phyloP scores from a whole-genome alignment of 176 grass and related monocot species.

The Aegilops tauschii region DNA sequence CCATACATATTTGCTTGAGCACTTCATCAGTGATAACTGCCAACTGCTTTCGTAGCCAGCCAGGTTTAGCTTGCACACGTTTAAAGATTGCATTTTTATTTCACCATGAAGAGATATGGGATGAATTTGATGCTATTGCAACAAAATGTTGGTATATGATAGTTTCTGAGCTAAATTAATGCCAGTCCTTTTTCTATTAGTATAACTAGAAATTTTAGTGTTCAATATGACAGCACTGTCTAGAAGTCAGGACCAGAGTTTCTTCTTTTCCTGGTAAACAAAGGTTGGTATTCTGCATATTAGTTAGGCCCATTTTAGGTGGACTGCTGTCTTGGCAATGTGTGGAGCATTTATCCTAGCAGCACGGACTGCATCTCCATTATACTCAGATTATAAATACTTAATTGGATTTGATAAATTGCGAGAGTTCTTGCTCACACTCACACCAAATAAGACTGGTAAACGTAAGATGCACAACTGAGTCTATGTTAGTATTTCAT shows the following conservation, averaged over 20 bases:
- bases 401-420: not conserved
- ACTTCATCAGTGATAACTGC: not conserved
- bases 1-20: not conserved
- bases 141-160: not conserved
- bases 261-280: not conserved
- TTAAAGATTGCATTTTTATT: not conserved
- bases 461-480: slow-evolving; percentile 1
- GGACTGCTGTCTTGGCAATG: not conserved
- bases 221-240: not conserved
- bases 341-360: not conserved
- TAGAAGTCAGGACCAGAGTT: not conserved
- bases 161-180: not conserved
- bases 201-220: not conserved
- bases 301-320: not conserved
- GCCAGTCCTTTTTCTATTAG: not conserved
- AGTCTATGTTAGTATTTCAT: not conserved
- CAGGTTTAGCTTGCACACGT: not conserved
- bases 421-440: not conserved
- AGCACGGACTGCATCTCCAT: not conserved
- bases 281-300: not conserved
- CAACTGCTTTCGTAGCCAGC: not conserved
- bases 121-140: not conserved
- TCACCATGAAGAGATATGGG: not conserved
- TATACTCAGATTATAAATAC: slow-evolving; percentile 2
- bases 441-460: not conserved